Conservation (phyloP, 2,329 filamentous ascomycete species). For the Diaporthe sp. region DNA sequence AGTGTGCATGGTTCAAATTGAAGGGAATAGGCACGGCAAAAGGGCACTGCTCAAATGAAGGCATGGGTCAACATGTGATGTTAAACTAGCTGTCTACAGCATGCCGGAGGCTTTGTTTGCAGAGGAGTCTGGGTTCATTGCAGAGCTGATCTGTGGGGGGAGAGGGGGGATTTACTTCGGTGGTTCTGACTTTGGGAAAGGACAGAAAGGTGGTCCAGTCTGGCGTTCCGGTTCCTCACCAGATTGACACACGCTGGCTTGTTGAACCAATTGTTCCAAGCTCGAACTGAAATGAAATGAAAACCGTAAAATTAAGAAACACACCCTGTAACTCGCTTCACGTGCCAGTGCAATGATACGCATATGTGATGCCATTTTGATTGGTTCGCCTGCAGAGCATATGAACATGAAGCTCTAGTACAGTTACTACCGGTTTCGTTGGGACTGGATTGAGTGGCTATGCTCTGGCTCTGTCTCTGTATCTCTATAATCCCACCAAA, state of each 20-base stretch:
- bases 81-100: neutral
- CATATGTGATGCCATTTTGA: neutral
- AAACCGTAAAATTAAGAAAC: slow-evolving; percentile 11
- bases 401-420: slow-evolving; percentile 5
- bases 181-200: neutral
- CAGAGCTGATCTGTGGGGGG: neutral
- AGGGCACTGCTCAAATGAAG: neutral
- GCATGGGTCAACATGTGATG: neutral
- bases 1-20: slow-evolving; percentile 13
- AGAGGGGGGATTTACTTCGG: no score
- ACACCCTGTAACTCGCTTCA: neutral
- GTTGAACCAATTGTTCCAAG: slow-evolving; percentile 31
- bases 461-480: neutral
- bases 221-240: slow-evolving; percentile 16
- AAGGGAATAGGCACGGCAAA: neutral
- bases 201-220: slow-evolving; percentile 5
- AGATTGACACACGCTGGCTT: slow-evolving; percentile 29
- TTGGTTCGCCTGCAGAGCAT: neutral
- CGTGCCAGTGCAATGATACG: neutral
- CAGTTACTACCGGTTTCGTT: neutral
- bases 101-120: neutral
- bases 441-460: neutral
- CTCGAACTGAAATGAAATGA: slow-evolving; percentile 8
- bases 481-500: neutral
- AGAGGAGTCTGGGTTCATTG: slow-evolving; percentile 3